Evolutionary conservation across 768 basidiomycete genomes (phyloP), one percentile per base, ranked within the genome.

Genomic region (Coprinellus micaceus): DNA sequence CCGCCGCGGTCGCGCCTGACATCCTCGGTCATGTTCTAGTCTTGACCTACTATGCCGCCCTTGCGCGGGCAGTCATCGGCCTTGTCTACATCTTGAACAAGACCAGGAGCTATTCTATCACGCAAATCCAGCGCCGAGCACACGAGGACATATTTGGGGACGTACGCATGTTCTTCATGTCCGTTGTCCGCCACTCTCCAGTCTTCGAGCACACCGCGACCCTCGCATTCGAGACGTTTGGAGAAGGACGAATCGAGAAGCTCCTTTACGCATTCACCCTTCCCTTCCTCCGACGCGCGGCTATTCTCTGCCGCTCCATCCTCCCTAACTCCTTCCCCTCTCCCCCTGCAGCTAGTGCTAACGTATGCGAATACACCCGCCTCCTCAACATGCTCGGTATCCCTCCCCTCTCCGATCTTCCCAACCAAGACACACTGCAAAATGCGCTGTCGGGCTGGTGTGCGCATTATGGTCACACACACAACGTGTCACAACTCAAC

Each of bases 371-470:
- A 67, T 95, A 96, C 66, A 76, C 74, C 15, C 86, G 94, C 1
- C 79, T 98, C 3, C 73, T 98, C 19, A 68, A 72, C 12, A 75
- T 88, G 69, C 78, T 99, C 11, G 84, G 81, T 43, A 89, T 98
- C 39, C 93, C 94, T 0, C 80, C 84, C 0, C 81, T 96, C 0
- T 83, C 87, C 2, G 85, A 88, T 53, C 81, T 93, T 4, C 89
- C 89, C 2, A 81, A 85, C 53, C 89, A 92, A 62, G 91, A 93
- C 65, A 90, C 89, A 4, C 73, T 94, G n/a, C 90, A 92, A 67
- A 92, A 88, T 54, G 88, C 88, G n/a, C 77, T 93, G 2, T 88
- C 88, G 0, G 88, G 91, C 3, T 96, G 94, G 94, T 89, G 92
- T 67, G 86, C 86, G 2, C 91, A 94, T 66, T 94, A 91, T 66